Evolutionary conservation across 2,329 filamentous ascomycete species (phyloP).

Genomic region (Colletotrichum sp.): DNA sequence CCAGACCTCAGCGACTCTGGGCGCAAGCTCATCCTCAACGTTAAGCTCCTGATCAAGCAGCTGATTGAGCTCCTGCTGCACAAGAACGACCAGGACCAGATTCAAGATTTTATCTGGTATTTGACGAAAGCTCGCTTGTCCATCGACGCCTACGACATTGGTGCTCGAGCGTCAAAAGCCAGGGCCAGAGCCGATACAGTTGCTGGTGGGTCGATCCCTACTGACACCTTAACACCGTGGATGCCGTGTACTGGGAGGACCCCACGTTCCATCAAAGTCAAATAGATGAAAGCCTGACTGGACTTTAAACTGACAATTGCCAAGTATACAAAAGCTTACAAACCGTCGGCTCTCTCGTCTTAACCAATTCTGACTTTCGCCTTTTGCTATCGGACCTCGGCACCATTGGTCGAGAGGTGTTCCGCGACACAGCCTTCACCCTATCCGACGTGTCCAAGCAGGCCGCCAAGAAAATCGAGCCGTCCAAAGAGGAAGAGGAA

Average conservation of each 20-base stretch:
- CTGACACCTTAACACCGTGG: not conserved
- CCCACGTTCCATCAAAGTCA: not conserved
- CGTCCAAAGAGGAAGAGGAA: constrained; percentile 65
- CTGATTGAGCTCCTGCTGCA: constrained; percentile 82
- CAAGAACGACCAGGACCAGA: constrained; percentile 84
- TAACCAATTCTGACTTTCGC: constrained; percentile 91
- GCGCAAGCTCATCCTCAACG: constrained; percentile 72
- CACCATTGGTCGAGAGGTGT: constrained; percentile 80
- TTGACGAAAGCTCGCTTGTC: constrained; percentile 74
- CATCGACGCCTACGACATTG: constrained; percentile 69
- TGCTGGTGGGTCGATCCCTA: constrained; percentile 58
- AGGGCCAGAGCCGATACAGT: constrained; percentile 74
- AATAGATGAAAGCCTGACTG: not conserved
- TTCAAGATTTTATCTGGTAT: constrained; percentile 93
- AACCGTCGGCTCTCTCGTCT: constrained; percentile 81
- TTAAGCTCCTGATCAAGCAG: constrained; percentile 75
- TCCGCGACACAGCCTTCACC: constrained; percentile 83
- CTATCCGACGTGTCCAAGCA: constrained; percentile 77
- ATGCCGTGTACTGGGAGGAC: not conserved
- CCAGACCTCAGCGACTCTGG: constrained; percentile 80
- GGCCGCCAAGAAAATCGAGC: constrained; percentile 75
- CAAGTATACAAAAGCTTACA: constrained; percentile 80
- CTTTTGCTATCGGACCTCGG: constrained; percentile 83
- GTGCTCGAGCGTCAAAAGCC: constrained; percentile 62
- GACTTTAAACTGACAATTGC: constrained; percentile 24